Evolutionary conservation across 225 moss, liverwort and hornwort genomes (phyloP), one percentile per base, ranked within the genome.

Genomic region (Marchantia polymorpha): DNA sequence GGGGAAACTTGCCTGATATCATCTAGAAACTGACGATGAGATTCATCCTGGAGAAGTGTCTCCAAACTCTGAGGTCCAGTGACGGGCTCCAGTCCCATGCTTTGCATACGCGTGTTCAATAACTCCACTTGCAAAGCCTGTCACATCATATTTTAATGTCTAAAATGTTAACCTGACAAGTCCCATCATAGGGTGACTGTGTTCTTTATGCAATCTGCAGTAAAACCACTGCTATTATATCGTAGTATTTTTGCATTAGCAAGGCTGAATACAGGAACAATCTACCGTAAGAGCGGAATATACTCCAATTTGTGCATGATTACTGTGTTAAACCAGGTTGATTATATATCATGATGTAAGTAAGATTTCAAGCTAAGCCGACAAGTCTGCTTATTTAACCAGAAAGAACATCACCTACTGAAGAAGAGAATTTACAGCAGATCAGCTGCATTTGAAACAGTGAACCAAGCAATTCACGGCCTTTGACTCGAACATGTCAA

Each of bases 81-180:
- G 25, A 85, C 84, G 64, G 93, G 90, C 76, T 91, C 92, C 69
- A 88, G 85, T 39, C 91, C 92, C 88, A 91, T 90, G 59, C 90
- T 91, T 39, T 84, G 84, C 90, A 90, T 88, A 74, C 91, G 89
- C 17, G 87, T 85, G 74, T 91, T 93, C 63, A 96, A 70, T 72
- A 96, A 86, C 77, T 96, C 93, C 78, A 87, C 78, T 88, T 93
- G 95, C 69, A 96, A 83, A 51, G 89, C 89, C 95, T 96, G 23
- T 67, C 77, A 66, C 58, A 83, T 31, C 53, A 75, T 60, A 25
- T 54, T 30, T n/a, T 22, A 74, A 64, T 7, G 70, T 52, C 52
- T 69, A 69, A 19, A 73, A 52, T 50, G 77, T 29, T 56, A 70
- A 52, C 75, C n/a, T 68, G 48, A 58, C 25, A 82, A 61, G n/a